Percentiles rank a stretch among this genome's conserved stretches.
These are phyloP conservation scores for Pleurozium schreberi DNA, from an alignment of 225 moss, liverwort and hornwort species.

Conservation along the genomic window DNA sequence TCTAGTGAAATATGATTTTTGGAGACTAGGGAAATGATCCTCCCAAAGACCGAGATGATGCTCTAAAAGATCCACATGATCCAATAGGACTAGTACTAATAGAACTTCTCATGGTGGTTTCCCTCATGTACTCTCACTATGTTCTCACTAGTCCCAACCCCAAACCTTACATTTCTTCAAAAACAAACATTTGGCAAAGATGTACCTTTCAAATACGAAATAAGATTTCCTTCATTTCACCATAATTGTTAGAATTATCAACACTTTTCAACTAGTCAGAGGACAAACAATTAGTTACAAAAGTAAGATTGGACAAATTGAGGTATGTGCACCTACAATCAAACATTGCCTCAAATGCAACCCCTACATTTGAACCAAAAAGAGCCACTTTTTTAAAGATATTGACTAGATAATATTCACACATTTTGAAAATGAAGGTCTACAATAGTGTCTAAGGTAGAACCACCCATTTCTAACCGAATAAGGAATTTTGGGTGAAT, in stretches of 20 bases:
- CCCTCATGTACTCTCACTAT: background rate
- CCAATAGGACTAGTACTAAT: background rate
- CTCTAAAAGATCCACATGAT: background rate
- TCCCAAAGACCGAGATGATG: too few relatives aligned
- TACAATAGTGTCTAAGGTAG: background rate
- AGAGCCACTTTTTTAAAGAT: background rate
- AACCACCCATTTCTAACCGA: too few relatives aligned
- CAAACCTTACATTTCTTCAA: too few relatives aligned
- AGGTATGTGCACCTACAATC: background rate
- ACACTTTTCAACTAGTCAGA: background rate
- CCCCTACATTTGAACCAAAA: background rate
- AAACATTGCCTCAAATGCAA: background rate
- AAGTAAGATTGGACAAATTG: background rate
- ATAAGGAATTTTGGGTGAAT: too few relatives aligned
- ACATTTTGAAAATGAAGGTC: background rate
- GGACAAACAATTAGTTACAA: too few relatives aligned
- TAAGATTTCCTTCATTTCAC: background rate
- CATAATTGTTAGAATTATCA: background rate
- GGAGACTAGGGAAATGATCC: background rate
- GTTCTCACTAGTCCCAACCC: background rate
- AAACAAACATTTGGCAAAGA: background rate
- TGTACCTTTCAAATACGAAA: accelerated
- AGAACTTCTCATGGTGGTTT: background rate
- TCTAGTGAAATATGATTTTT: background rate
- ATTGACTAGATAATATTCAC: too few relatives aligned